Evolutionary conservation across 2,329 filamentous ascomycete species (phyloP).

Genomic region (Aphanoascus verrucosus): DNA sequence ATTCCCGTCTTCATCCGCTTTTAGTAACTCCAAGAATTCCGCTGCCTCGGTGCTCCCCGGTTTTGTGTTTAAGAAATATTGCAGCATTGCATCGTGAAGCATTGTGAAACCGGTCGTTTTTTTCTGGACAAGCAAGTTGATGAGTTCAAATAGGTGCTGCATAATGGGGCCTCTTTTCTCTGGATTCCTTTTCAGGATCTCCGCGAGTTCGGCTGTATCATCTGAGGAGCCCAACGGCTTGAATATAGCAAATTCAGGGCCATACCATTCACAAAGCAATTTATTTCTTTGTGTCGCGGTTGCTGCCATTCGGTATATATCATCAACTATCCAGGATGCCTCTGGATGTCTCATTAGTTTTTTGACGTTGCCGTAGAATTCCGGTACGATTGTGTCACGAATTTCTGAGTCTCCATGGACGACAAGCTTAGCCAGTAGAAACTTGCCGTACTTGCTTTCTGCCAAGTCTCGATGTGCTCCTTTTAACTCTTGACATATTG

Average conservation of each 20-base stretch:
- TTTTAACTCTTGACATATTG: conserved; percentile 76
- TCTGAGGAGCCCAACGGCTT: conserved; percentile 45
- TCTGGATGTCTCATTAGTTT: conserved; percentile 93
- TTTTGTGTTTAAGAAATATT: conserved; percentile 78
- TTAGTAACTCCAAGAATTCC: conserved; percentile 82
- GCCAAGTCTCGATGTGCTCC: conserved; percentile 75
- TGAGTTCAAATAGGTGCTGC: conserved; percentile 72
- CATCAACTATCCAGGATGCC: conserved; percentile 94
- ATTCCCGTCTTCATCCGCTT: conserved; percentile 83
- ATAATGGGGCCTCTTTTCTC: conserved; percentile 83
- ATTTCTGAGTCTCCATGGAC: conserved; percentile 84
- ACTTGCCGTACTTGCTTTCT: conserved; percentile 95
- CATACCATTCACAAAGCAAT: conserved; percentile 90
- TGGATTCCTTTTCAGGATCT: conserved; percentile 64
- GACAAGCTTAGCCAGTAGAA: conserved; percentile 87
- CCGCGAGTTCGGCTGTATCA: conserved; percentile 54
- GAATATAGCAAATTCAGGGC: conserved; percentile 79
- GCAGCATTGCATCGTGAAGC: conserved; percentile 94
- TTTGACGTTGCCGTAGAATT: conserved; percentile 90
- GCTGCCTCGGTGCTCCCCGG: conserved; percentile 68
- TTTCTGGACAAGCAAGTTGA: conserved; percentile 90
- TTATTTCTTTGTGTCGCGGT: conserved; percentile 75
- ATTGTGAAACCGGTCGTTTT: conserved; percentile 95
- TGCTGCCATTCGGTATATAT: conserved; percentile 83
- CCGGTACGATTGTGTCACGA: conserved; percentile 75